A percentile compares a stretch with the other conserved stretches of the same genome.
These are phyloP conservation scores for Trichoderma sp. DNA, from an alignment of 2,329 filamentous ascomycete genomes.

Conservation along the genomic window DNA sequence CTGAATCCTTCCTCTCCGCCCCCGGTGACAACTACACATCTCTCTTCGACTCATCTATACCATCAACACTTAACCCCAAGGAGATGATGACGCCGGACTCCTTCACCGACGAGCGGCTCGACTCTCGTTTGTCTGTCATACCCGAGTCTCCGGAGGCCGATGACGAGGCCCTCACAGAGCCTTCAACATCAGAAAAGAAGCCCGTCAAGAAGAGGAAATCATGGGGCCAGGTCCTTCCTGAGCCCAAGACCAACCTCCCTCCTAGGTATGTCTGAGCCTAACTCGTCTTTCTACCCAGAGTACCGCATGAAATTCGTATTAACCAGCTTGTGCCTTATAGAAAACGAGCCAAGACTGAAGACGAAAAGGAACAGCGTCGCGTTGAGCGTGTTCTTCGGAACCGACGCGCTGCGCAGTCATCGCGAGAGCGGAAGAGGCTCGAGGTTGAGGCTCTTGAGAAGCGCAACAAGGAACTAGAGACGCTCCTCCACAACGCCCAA, in stretches of 20 bases:
- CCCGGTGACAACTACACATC: slow-evolving; percentile 49
- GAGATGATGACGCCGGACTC: slow-evolving; percentile 51
- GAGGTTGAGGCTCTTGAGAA: slow-evolving; percentile 84
- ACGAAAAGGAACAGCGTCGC: slow-evolving; percentile 96
- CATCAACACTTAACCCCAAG: slow-evolving; percentile 42
- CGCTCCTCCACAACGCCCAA: slow-evolving; percentile 58
- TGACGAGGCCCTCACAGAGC: background rate
- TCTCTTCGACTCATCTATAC: slow-evolving; percentile 41
- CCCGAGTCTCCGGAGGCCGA: slow-evolving; percentile 22
- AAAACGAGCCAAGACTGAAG: slow-evolving; percentile 97
- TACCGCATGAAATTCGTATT: slow-evolving; percentile 17
- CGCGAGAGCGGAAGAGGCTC: slow-evolving; percentile 82
- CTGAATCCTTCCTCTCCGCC: slow-evolving; percentile 52
- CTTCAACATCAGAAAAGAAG: slow-evolving; percentile 58
- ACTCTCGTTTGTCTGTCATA: slow-evolving; percentile 24
- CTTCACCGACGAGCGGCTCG: slow-evolving; percentile 32
- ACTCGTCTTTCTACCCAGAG: background rate
- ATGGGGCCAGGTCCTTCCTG: slow-evolving; percentile 94
- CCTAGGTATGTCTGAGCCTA: slow-evolving; percentile 63
- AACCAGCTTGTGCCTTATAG: slow-evolving; percentile 40
- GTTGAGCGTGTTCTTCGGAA: slow-evolving; percentile 97
- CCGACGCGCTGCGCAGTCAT: slow-evolving; percentile 92
- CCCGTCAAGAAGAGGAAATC: slow-evolving; percentile 92
- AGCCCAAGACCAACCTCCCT: slow-evolving; percentile 93
- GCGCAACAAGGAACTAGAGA: slow-evolving; percentile 68